A percentile compares a stretch with the other conserved stretches of the same genome.
These are phyloP conservation scores for Clarireedia paspali DNA, from an alignment of 2,329 filamentous ascomycete genomes.

Conservation along the genomic window DNA sequence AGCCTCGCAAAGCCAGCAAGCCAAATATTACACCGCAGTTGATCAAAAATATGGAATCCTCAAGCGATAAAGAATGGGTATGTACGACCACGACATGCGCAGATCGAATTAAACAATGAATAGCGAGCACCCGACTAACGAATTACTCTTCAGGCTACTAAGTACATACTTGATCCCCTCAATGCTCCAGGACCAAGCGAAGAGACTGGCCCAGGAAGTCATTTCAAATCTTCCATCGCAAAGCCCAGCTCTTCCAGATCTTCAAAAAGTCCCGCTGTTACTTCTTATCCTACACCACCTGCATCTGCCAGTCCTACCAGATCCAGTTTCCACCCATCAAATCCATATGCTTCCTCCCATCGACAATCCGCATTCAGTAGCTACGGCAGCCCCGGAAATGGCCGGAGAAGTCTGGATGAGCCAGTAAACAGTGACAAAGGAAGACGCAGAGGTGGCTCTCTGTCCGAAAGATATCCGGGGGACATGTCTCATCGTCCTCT, in stretches of 20 bases:
- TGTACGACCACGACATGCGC: not conserved
- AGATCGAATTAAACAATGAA: not conserved
- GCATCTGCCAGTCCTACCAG: constrained; percentile 45
- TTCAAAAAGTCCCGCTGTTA: constrained; percentile 20
- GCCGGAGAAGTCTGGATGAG: constrained; percentile 14
- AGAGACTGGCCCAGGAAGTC: constrained; percentile 56
- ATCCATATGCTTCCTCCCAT: constrained; percentile 31
- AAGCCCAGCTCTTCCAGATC: constrained; percentile 11
- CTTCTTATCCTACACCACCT: constrained; percentile 40
- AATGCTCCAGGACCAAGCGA: constrained; percentile 59
- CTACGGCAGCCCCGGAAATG: constrained; percentile 19
- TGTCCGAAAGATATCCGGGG: constrained; percentile 52
- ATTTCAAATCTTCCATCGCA: constrained; percentile 25
- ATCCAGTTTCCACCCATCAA: constrained; percentile 38
- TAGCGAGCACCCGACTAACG: not conserved
- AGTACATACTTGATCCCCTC: constrained; percentile 63
- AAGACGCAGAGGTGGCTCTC: constrained; percentile 39
- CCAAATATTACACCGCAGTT: not conserved
- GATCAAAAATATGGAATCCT: not conserved
- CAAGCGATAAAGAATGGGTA: constrained; percentile 9
- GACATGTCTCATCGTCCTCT: constrained; percentile 60
- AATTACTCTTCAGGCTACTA: constrained; percentile 43
- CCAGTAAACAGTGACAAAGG: constrained; percentile 26
- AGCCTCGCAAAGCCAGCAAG: not conserved
- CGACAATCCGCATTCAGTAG: constrained; percentile 25